phyloP scores from a whole-genome alignment of 2,329 filamentous ascomycete genomes.

The Beauveria brongniartii region DNA sequence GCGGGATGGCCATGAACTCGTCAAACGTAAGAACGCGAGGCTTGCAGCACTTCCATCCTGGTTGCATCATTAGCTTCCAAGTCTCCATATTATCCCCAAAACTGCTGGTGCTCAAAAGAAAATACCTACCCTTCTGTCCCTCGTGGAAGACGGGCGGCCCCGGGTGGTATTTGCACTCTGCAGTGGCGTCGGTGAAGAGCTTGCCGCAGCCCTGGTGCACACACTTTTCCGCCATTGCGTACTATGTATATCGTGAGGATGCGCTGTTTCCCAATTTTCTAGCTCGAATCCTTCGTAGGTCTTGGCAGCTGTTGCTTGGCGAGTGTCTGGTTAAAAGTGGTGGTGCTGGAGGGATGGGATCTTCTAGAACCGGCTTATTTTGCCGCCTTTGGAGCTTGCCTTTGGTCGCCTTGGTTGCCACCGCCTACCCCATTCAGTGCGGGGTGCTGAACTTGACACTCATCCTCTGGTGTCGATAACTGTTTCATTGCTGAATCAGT shows the following conservation, averaged over 20 bases:
- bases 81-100: not conserved
- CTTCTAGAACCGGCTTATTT: constrained; percentile 26
- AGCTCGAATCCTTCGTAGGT: not conserved
- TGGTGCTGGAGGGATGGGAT: constrained; percentile 10
- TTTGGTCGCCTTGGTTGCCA: constrained; percentile 17
- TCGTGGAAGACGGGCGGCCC: constrained; percentile 94
- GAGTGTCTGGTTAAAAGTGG: not conserved
- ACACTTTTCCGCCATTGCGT: constrained; percentile 69
- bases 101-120: not conserved
- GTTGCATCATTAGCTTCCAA: not conserved
- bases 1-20: constrained; percentile 88
- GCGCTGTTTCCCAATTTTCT: not conserved
- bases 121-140: constrained; percentile 79
- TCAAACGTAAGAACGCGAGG: constrained; percentile 94
- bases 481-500: too few relatives aligned
- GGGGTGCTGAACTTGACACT: constrained; percentile 17
- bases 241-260: not conserved
- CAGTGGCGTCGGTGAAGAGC: constrained; percentile 69
- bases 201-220: constrained; percentile 96
- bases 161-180: constrained; percentile 85
- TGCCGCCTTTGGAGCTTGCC: not conserved
- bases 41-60: constrained; percentile 99
- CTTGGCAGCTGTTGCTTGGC: not conserved
- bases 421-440: constrained; percentile 29
- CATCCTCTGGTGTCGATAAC: not conserved